Base-by-base conservation (phyloP, 306 rosid species). In the Prunus mira region DNA sequence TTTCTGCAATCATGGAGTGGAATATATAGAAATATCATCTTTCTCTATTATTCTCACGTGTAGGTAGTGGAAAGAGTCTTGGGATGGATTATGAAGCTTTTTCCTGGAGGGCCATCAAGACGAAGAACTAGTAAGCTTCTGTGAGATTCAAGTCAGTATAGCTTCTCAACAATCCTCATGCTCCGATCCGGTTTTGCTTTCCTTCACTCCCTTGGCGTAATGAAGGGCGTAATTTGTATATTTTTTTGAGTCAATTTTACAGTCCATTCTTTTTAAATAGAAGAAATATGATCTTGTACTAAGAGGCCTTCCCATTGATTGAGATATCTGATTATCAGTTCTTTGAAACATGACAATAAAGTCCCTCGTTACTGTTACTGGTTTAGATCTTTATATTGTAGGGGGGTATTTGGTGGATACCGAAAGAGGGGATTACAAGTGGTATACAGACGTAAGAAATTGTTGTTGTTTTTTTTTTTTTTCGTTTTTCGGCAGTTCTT, bases 1-100 rank as follows among this genome's bases (percentile, higher is more conserved):
- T 15, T 25, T 30, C 41, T 67, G 18, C 43, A 49, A 28, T 28
- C 12, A 70, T n/a, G 65, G 6, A 24, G 5, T 54, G 74, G n/a
- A 22, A 20, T 32, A 3, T 45, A 32, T 8, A 20, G 45, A 50
- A 22, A 9, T 7, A 25, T 51, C 20, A 34, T 34, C 10, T 60
- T n/a, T 58, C 12, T 5, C 10, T 10, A 9, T 55, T 7, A 12
- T 6, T 43, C 32, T n/a, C 27, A n/a, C 15, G 7, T 81, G 22
- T 71, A 96, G 99, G 99, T 96, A 75, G 98, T 96, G 73, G 99
- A 96, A 84, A 86, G 98, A 80, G 99, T 92, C 65, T 84, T 91
- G 84, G 99, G 99, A 79, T 96, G 99, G 99, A 92, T 93, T 75
- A 96, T 96, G 99, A 89, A 88, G 87, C 89, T 96, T 71, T 96